Percentiles rank a stretch among this genome's conserved stretches.
Evolutionary conservation across 352 stramenopile species (phyloP).

Genomic region (Phytophthora pseudosyringae): DNA sequence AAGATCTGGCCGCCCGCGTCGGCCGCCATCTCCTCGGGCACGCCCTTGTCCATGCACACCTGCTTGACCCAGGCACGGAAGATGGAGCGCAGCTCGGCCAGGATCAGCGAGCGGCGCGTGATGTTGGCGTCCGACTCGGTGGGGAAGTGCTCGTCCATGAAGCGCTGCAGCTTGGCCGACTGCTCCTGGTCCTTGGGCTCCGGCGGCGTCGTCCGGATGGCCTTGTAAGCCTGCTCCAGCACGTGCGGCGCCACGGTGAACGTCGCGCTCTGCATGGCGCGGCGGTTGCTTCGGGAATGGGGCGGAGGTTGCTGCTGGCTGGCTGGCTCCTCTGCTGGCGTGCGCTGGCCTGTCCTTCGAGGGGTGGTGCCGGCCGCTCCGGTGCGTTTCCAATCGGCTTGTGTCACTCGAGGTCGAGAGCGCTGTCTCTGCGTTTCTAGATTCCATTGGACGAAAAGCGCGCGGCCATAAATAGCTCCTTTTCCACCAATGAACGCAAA

Average conservation of each 20-base stretch:
- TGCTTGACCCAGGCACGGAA: slow-evolving; percentile 90
- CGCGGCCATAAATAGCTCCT: not conserved
- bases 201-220: slow-evolving; percentile 85
- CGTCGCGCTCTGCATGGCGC: slow-evolving; percentile 64
- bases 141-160: slow-evolving; percentile 84
- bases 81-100: slow-evolving; percentile 83
- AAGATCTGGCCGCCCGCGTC: slow-evolving; percentile 90
- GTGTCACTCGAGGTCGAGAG: slow-evolving; percentile 14
- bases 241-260: slow-evolving; percentile 76
- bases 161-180: slow-evolving; percentile 78
- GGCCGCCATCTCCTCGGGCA: slow-evolving; percentile 85
- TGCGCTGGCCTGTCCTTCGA: no score
- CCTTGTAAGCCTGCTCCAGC: slow-evolving; percentile 90
- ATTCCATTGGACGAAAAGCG: slow-evolving; percentile 26
- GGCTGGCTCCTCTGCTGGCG: no score
- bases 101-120: slow-evolving; percentile 83
- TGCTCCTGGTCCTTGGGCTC: slow-evolving; percentile 87
- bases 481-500: slow-evolving; percentile 17
- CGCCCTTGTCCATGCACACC: slow-evolving; percentile 81
- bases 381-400: slow-evolving; percentile 20
- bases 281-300: slow-evolving; percentile 1
- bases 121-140: slow-evolving; percentile 85
- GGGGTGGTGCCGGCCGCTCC: no score
- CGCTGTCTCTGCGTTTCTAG: slow-evolving; percentile 21
- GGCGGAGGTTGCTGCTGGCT: not conserved